Base-by-base conservation (phyloP, 1,284 basidiomycete genomes). In the Coniferiporia sulphurascens region DNA sequence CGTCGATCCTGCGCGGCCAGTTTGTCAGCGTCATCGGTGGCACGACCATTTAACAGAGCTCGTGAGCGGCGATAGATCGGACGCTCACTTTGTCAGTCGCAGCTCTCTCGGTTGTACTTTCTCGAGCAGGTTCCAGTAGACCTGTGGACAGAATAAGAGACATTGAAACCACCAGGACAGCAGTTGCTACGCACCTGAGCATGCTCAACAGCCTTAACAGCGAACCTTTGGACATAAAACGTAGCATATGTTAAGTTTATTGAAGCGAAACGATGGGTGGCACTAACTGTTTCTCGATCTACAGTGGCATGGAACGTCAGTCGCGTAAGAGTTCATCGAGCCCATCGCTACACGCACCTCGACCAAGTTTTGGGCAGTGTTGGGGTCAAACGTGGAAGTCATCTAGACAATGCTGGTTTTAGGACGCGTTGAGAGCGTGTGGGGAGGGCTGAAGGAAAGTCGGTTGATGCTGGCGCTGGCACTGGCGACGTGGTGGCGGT, bases 271-370 rank as follows among this genome's bases (percentile, higher is more conserved):
- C 7, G 15, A 41, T 41, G 12, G 9, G 12, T 10, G 48, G 15
- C 38, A 81, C 88, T 73, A 69, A 91, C 89, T 98, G 95, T 83
- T 95, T 95, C 78, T 99, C 96, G 66, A 99, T 96, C 89, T 95
- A 35, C 19, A 46, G 22, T 17, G 58, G 10, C 65, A 55, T 61
- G 56, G 45, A 63, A 54, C 56, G 61, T 53, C 54, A 63, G 51
- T 27, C 27, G 27, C 27, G 27, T 27, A 27, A 27, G 3, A 27
- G 5, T 38, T 53, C 36, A 55, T n/a, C 13, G 19, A n/a, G 41
- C 51, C 8, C 36, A 9, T 48, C 17, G 27, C 17, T 19, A 52
- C 45, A 70, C 80, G 63, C 70, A 91, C 89, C 81, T 95, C 94
- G 63, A 86, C 78, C 67, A 89, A 78, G 78, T 98, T 98, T 73